phyloP scores from a whole-genome alignment of 2,329 filamentous ascomycete genomes.

The Aspergillus fijiensis region DNA sequence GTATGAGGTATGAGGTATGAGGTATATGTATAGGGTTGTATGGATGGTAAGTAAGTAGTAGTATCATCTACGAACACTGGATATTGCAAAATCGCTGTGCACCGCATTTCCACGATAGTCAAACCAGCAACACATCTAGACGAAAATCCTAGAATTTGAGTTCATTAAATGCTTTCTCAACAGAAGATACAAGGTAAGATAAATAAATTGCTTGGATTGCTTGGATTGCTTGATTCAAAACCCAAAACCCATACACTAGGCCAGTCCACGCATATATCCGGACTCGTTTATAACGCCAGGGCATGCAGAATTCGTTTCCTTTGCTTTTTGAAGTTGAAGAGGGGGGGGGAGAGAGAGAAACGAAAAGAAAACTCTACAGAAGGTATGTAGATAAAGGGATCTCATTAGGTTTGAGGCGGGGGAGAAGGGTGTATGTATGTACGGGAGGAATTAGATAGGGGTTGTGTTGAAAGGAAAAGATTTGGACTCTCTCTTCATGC shows the following conservation, averaged over 20 bases:
- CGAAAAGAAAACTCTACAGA: neutral
- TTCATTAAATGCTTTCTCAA: no score
- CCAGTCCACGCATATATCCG: neutral
- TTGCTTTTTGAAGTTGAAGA: neutral
- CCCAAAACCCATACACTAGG: neutral
- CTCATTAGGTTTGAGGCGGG: neutral
- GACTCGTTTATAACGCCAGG: neutral
- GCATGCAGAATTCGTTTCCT: neutral
- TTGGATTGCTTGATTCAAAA: no score
- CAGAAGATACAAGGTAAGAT: no score
- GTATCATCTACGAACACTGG: no score
- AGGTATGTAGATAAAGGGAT: neutral
- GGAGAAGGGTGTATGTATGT: neutral
- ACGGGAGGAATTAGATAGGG: neutral
- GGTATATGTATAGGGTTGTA: no score
- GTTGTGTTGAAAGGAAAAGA: neutral
- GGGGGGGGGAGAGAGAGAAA: neutral
- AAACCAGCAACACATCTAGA: no score
- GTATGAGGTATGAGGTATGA: no score
- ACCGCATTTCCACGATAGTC: no score
- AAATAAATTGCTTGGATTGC: no score
- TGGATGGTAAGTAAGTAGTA: no score
- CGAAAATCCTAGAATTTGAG: no score
- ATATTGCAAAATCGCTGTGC: no score
- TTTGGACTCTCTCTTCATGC: conserved; percentile 3